phyloP scores from a whole-genome alignment of 2,329 filamentous ascomycete genomes.

The Arthrobotrys pseudoclavata region DNA sequence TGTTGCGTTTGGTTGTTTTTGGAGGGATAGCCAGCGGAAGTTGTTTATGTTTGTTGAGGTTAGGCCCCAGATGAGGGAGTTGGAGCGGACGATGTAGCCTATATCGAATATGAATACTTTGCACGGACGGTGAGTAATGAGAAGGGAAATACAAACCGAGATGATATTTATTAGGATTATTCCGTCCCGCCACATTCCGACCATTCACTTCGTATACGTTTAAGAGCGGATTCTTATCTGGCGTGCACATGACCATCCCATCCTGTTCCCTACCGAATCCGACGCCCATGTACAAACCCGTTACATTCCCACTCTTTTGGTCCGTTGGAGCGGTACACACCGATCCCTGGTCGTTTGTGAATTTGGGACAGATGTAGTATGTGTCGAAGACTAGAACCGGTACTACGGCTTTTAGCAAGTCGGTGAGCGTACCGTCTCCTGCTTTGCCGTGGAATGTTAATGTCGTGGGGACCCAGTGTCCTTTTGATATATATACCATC shows the following conservation, averaged over 20 bases:
- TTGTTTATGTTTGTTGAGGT: conserved; percentile 30
- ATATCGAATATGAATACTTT: not conserved
- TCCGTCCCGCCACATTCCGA: conserved; percentile 2
- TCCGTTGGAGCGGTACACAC: conserved; percentile 25
- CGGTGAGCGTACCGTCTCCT: conserved; percentile 5
- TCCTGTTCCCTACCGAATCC: conserved; percentile 55
- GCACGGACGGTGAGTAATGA: not conserved
- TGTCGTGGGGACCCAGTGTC: conserved; percentile 50
- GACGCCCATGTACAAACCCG: conserved; percentile 49
- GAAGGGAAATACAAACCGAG: conserved; percentile 16
- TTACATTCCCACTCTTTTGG: conserved; percentile 11
- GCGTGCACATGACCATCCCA: conserved; percentile 51
- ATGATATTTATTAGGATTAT: conserved; percentile 25
- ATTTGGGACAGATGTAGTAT: conserved; percentile 40
- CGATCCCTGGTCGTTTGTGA: conserved; percentile 30
- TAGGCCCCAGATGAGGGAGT: conserved; percentile 32
- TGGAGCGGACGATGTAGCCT: conserved; percentile 42
- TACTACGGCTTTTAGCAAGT: conserved; percentile 27
- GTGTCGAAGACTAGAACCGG: conserved; percentile 47
- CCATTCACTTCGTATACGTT: conserved; percentile 46
- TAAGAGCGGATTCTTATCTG: conserved; percentile 54
- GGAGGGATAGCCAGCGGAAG: conserved; percentile 31
- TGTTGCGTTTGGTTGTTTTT: conserved; percentile 40
- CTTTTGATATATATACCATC: conserved; percentile 11
- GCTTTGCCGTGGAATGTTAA: conserved; percentile 35